phyloP scores from a whole-genome alignment of 306 rosid genomes.

The Cajanus cajan region DNA sequence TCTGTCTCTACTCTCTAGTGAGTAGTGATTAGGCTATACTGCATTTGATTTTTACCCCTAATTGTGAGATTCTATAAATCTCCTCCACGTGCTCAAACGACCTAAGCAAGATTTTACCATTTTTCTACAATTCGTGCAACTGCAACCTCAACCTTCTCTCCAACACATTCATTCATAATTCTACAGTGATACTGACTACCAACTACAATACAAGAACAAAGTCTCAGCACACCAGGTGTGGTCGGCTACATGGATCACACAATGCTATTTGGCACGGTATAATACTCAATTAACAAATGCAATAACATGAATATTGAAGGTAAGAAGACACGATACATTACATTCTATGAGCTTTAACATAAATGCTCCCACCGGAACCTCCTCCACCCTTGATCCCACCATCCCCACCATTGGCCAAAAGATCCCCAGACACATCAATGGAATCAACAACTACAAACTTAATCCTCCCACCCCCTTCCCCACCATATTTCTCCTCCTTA shows the following conservation, averaged over 20 bases:
- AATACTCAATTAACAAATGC: constrained; percentile 7
- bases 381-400: constrained; percentile 94
- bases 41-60: neutral
- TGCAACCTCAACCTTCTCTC: neutral
- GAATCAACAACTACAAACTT: constrained; percentile 44
- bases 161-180: neutral
- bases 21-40: neutral
- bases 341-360: constrained; percentile 67
- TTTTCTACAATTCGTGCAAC: neutral
- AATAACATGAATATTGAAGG: constrained; percentile 26
- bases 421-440: constrained; percentile 53
- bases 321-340: constrained; percentile 34
- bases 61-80: neutral
- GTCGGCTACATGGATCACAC: too few relatives aligned
- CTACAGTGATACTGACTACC: neutral
- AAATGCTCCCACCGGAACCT: constrained; percentile 98
- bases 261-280: too few relatives aligned
- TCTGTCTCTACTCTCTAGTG: too few relatives aligned
- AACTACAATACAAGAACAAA: neutral
- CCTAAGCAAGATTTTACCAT: neutral
- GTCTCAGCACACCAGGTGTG: too few relatives aligned
- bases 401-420: constrained; percentile 82
- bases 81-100: neutral
- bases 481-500: constrained; percentile 77
- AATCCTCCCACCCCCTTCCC: constrained; percentile 93